Evolutionary conservation across 192 early-diverging fungal species (phyloP), one percentile per base, ranked within the genome.

Genomic region (Backusella tarrabulga): DNA sequence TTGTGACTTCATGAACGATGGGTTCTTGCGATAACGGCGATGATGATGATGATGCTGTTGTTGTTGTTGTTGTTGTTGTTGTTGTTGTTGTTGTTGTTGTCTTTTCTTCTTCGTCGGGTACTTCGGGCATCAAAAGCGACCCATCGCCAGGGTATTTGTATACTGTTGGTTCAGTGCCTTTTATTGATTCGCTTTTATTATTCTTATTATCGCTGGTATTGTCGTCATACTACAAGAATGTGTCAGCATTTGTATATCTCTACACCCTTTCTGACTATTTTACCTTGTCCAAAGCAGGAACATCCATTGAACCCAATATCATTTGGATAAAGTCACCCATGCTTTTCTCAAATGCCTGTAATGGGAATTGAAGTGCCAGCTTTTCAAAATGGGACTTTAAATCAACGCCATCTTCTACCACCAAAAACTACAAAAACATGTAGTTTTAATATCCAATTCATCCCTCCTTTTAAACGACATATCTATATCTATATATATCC

Each of bases 71-170:
- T 32, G 32, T 32, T 32, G 32, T 32, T 32, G 44, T 38, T 29
- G 29, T 1, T 29, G 29, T 1, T 29, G 29, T 1, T 32, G 29
- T 3, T 32, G 32, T 32, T 32, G 32, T 32, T 32, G 44, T 38
- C 6, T 78, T 36, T 41, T 73, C 71, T n/a, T 86, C 87, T 40
- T 84, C 83, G 36, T 83, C 87, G 38, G 85, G 85, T 2, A 86
- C 79, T 36, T 85, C 87, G 11, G 87, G 87, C 85, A 88, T 88
- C 23, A 86, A 83, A 21, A 88, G 69, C 3, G 87, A 79, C 12
- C 85, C 85, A 67, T 88, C 87, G 6, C 82, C 84, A 74, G 85
- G 86, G 11, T 81, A 83, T 32, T 86, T 83, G 34, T 84, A 85
- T 8, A 85, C 76, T 17, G 80, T 77, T 46, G 83, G 85, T 80